Percentiles rank a stretch among this genome's conserved stretches.
These are phyloP conservation scores for Tetraselmis chui DNA, from an alignment of 139 green algal species.

Conservation along the genomic window DNA sequence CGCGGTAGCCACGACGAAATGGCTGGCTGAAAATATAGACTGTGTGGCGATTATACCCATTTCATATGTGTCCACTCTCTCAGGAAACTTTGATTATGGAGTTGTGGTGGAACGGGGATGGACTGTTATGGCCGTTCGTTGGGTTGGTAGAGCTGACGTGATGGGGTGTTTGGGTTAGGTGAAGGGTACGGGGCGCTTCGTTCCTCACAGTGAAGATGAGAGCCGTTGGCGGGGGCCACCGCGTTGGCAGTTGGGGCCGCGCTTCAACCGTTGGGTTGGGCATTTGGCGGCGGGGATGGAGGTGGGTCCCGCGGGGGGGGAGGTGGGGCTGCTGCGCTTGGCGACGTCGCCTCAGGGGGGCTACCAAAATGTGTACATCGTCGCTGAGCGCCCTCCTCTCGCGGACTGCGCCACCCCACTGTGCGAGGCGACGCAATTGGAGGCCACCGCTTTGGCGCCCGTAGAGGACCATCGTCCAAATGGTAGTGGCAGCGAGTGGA, in stretches of 20 bases:
- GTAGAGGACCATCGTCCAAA: no score
- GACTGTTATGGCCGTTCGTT: no score
- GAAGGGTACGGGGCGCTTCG: neutral
- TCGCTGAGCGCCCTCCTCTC: neutral
- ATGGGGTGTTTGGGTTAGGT: no score
- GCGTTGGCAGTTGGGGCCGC: neutral
- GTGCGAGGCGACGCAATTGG: neutral
- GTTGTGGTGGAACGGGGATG: no score
- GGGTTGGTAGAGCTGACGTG: no score
- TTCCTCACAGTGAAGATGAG: neutral
- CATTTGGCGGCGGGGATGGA: neutral
- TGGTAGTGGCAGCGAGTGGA: no score
- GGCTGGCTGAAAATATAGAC: no score
- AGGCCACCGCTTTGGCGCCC: neutral
- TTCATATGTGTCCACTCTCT: no score
- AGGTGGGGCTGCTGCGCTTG: neutral
- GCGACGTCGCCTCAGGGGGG: neutral
- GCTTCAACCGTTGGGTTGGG: neutral
- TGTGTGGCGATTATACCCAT: no score
- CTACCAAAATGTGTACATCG: neutral
- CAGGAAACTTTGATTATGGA: no score
- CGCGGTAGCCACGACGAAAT: no score
- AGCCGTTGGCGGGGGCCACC: neutral
- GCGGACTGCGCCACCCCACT: neutral
- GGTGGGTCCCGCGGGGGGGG: no score